Base-by-base conservation (phyloP, 2,329 filamentous ascomycete genomes). In the Aspergillus sojae region DNA sequence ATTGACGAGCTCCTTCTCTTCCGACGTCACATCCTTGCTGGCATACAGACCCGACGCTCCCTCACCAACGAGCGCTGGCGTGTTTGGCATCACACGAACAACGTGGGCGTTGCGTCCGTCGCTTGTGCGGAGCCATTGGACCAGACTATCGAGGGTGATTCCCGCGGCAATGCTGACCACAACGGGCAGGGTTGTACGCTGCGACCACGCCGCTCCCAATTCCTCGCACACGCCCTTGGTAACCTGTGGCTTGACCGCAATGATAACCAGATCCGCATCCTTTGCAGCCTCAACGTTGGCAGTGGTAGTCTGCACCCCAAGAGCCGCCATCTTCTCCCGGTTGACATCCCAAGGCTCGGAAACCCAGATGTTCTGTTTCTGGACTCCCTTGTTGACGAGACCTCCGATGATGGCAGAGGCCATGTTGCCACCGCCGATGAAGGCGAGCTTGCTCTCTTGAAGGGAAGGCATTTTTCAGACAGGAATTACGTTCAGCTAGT, bases 361-460 rank as follows among this genome's bases (percentile, higher is more conserved):
- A 45, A 77, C 75, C 46, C 52, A 67, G 73, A 77, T 75, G 68
- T 77, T 75, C 36, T 65, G 63, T 53, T 70, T 72, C 61, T 64
- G 62, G 57, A 76, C 69, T 65, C 70, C 72, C 23, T 73, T 72
- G 60, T 48, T 66, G 21, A 74, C 61, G 2, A 77, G 72, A 21
- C 75, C 75, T 52, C 71, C 68, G 57, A 77, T 76, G 32, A 77
- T 76, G 60, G 75, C 75, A 34, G 74, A 75, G 62, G 74, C 75
- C 75, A 77, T 77, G 67, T 77, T 77, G 64, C 75, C 75, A 30
- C 75, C 75, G 63, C 75, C 75, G 34, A 77, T 75, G 64, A 77
- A 77, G 74, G 74, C 72, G 63, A 77, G 64, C 45, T 71, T 74
- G 69, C 74, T 76, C 21, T 72, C 62, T 67, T 74, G 74, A 21